These are phyloP conservation scores for Apophysomyces variabilis DNA, from an alignment of 371 early-diverging fungal species.

Conservation along the genomic window DNA sequence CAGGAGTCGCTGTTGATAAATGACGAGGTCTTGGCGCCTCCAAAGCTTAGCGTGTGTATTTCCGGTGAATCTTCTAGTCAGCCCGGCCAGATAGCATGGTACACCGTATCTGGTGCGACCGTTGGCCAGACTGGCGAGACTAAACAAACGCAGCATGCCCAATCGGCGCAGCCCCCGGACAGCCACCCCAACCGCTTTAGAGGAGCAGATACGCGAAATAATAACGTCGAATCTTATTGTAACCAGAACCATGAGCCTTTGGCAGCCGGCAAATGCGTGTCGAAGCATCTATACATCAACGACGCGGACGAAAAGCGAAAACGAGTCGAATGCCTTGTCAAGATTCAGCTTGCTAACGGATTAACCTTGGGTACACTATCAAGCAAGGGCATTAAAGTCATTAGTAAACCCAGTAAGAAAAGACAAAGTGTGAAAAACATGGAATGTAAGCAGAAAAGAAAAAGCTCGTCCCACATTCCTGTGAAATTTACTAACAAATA, in stretches of 20 bases:
- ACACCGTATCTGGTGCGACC: slow-evolving; percentile 31
- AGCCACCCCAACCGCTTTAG: slow-evolving; percentile 24
- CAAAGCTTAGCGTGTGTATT: slow-evolving; percentile 51
- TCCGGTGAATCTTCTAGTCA: slow-evolving; percentile 51
- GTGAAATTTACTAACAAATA: too few relatives aligned
- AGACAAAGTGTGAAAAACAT: slow-evolving; percentile 79
- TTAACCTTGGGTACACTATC: slow-evolving; percentile 63
- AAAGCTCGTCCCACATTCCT: not conserved
- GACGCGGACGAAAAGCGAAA: slow-evolving; percentile 78
- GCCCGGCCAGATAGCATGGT: slow-evolving; percentile 51
- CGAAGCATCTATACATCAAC: slow-evolving; percentile 77
- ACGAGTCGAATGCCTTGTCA: slow-evolving; percentile 69
- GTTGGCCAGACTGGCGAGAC: slow-evolving; percentile 35
- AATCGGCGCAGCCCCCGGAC: slow-evolving; percentile 10
- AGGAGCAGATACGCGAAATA: slow-evolving; percentile 13
- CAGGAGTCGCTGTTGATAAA: slow-evolving; percentile 7
- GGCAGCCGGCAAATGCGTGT: slow-evolving; percentile 65
- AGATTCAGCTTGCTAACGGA: slow-evolving; percentile 61
- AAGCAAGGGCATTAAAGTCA: slow-evolving; percentile 76
- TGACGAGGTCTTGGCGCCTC: slow-evolving; percentile 23
- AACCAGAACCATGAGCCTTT: slow-evolving; percentile 26
- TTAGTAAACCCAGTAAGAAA: slow-evolving; percentile 81
- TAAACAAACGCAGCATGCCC: slow-evolving; percentile 7
- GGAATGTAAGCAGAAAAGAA: slow-evolving; percentile 40
- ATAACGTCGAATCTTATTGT: slow-evolving; percentile 27